Conservation (phyloP, 495 filamentous ascomycete genomes). For the Mytilinidion resinicola region DNA sequence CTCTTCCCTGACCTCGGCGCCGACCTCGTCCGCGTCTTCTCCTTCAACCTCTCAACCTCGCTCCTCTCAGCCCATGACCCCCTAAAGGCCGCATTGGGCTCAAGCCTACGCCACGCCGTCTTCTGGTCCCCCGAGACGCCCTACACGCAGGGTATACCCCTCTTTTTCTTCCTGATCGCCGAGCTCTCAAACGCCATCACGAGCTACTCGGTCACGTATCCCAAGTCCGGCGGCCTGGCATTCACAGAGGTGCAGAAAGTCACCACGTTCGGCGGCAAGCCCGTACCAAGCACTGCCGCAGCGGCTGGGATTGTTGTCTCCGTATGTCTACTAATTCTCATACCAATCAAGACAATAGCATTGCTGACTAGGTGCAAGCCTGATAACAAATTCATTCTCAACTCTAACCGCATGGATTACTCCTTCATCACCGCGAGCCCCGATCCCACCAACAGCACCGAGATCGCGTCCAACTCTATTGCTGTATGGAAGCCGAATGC, state of each 20-base stretch:
- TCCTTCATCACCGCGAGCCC: conserved; percentile 36
- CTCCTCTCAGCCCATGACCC: conserved; percentile 18
- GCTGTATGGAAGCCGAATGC: conserved; percentile 33
- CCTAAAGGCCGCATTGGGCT: conserved; percentile 23
- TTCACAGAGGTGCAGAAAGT: conserved; percentile 28
- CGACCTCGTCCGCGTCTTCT: conserved; percentile 33
- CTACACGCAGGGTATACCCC: not conserved
- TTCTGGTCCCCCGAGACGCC: conserved; percentile 29
- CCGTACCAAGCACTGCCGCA: conserved; percentile 34
- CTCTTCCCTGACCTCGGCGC: conserved; percentile 38
- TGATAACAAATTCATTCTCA: conserved; percentile 53
- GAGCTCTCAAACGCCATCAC: conserved; percentile 32
- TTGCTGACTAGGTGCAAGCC: conserved; percentile 29
- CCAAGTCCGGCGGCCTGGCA: conserved; percentile 21
- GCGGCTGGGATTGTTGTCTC: conserved; percentile 57
- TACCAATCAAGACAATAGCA: too few species aligned
- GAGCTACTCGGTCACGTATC: conserved; percentile 31
- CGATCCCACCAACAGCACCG: conserved; percentile 24
- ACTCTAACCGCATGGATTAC: conserved; percentile 56
- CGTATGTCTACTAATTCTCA: too few species aligned
- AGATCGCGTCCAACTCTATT: conserved; percentile 41
- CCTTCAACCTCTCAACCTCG: conserved; percentile 22
- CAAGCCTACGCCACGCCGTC: conserved; percentile 36
- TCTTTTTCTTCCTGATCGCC: conserved; percentile 30
- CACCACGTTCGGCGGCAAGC: conserved; percentile 22